Evolutionary conservation across 1,284 basidiomycete genomes (phyloP).

Genomic region (Fomes fomentarius): DNA sequence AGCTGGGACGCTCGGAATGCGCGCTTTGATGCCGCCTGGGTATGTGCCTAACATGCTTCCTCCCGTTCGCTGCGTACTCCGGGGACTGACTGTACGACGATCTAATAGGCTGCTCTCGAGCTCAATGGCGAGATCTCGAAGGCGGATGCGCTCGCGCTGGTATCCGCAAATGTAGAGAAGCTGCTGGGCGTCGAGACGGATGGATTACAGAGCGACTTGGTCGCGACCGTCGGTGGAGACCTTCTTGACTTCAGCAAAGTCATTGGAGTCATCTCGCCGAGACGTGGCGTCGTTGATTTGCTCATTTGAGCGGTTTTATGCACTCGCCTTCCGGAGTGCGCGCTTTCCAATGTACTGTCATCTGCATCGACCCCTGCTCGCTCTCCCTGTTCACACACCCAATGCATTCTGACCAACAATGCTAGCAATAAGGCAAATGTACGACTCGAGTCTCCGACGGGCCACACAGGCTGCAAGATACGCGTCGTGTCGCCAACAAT

Average conservation of each 20-base stretch:
- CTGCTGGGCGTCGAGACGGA: conserved; percentile 55
- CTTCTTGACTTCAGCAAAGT: conserved; percentile 56
- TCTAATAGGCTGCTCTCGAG: conserved; percentile 27
- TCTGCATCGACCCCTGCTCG: too few relatives aligned
- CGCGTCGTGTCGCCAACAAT: too few relatives aligned
- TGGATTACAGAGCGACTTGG: conserved; percentile 45
- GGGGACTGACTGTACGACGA: too few relatives aligned
- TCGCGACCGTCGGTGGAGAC: conserved; percentile 59
- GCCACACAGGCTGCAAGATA: too few relatives aligned
- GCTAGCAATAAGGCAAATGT: too few relatives aligned
- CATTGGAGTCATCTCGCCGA: conserved; percentile 47
- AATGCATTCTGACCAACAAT: too few relatives aligned
- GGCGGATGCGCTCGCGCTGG: conserved; percentile 58
- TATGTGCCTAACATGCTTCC: conserved; percentile 33
- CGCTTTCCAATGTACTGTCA: too few relatives aligned
- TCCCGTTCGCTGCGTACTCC: too few relatives aligned
- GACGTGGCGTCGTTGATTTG: conserved; percentile 30
- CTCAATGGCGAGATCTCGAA: conserved; percentile 47
- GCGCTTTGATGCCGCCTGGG: conserved; percentile 75
- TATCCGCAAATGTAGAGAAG: conserved; percentile 64
- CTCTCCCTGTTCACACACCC: too few relatives aligned
- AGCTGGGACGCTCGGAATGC: conserved; percentile 69
- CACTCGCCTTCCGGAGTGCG: too few relatives aligned
- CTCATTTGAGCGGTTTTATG: neutral
- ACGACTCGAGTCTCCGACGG: too few relatives aligned